Percentiles rank a stretch among this genome's conserved stretches.
Conservation (phyloP, 768 basidiomycete genomes). For the Candolleomyces eurysporus region DNA sequence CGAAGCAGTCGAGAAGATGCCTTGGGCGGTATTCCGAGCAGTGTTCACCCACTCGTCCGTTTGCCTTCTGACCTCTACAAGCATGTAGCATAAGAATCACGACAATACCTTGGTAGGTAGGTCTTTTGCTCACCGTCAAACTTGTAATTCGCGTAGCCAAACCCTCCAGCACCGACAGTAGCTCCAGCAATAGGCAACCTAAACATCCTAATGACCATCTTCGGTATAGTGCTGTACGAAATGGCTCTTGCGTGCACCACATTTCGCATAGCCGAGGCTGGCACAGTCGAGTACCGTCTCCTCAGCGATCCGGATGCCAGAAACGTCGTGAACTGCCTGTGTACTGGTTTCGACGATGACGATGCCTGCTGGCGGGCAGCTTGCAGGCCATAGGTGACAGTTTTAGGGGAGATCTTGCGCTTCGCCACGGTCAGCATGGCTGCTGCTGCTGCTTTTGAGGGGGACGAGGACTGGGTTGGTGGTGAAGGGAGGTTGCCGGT, state of each 20-base stretch:
- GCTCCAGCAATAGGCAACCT: slow-evolving; percentile 85
- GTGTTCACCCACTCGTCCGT: slow-evolving; percentile 65
- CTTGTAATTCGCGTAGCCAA: slow-evolving; percentile 96
- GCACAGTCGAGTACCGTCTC: slow-evolving; percentile 42
- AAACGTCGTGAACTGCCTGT: slow-evolving; percentile 58
- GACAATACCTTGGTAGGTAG: not conserved
- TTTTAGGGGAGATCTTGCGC: slow-evolving; percentile 41
- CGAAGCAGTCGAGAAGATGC: slow-evolving; percentile 69
- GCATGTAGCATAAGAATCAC: not conserved
- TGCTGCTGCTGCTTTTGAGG: not conserved
- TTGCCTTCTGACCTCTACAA: slow-evolving; percentile 67
- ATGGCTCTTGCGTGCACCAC: slow-evolving; percentile 69
- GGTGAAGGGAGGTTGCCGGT: not conserved
- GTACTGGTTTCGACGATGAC: slow-evolving; percentile 34
- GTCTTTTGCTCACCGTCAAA: slow-evolving; percentile 70
- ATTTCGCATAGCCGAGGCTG: slow-evolving; percentile 46
- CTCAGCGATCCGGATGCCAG: slow-evolving; percentile 54
- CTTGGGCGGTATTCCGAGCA: slow-evolving; percentile 69
- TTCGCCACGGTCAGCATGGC: slow-evolving; percentile 45
- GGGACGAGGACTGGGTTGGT: not conserved
- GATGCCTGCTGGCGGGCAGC: slow-evolving; percentile 24
- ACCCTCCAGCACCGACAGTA: slow-evolving; percentile 85
- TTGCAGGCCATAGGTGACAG: slow-evolving; percentile 52
- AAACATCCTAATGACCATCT: slow-evolving; percentile 84
- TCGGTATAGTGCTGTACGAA: slow-evolving; percentile 87